Percentiles rank a stretch among this genome's conserved stretches.
phyloP scores from a whole-genome alignment of 2,329 filamentous ascomycete species.

The Alternaria sp. region DNA sequence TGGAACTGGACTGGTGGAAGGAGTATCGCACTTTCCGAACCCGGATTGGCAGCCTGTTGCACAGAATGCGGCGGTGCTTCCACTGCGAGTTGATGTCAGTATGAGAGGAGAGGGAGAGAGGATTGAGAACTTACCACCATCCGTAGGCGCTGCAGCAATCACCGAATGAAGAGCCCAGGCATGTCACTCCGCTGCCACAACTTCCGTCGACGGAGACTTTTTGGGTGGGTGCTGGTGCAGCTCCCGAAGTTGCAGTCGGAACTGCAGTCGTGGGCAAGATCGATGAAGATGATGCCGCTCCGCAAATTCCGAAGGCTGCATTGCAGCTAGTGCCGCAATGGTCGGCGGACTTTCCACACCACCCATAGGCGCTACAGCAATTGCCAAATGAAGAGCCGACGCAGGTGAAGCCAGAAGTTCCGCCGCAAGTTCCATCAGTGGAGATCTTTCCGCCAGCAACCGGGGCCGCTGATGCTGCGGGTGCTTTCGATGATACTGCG shows the following conservation, averaged over 20 bases:
- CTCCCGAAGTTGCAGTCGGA: constrained; percentile 7
- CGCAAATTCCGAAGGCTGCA: constrained; percentile 43
- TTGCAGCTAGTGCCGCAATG: constrained; percentile 45
- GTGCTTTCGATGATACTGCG: background rate
- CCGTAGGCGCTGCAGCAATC: constrained; percentile 55
- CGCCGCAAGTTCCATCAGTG: constrained; percentile 32
- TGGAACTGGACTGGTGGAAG: constrained; percentile 5
- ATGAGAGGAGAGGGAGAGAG: background rate
- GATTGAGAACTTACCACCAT: constrained; percentile 34
- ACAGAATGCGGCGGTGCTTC: constrained; percentile 39
- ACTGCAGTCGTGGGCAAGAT: constrained; percentile 1
- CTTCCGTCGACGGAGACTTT: constrained; percentile 35
- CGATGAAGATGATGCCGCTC: constrained; percentile 6
- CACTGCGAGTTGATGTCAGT: constrained; percentile 25
- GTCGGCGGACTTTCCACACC: constrained; percentile 45
- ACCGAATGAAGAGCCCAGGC: constrained; percentile 53
- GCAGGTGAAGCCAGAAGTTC: constrained; percentile 47
- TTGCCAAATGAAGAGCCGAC: constrained; percentile 53
- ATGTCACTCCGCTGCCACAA: constrained; percentile 35
- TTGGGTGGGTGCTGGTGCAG: constrained; percentile 17
- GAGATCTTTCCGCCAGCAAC: constrained; percentile 12
- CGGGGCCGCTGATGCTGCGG: constrained; percentile 4
- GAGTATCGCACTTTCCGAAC: constrained; percentile 33
- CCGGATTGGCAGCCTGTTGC: constrained; percentile 41
- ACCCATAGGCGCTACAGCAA: constrained; percentile 55